Base-by-base conservation (phyloP, 371 early-diverging fungal species). In the Mortierella sp. region DNA sequence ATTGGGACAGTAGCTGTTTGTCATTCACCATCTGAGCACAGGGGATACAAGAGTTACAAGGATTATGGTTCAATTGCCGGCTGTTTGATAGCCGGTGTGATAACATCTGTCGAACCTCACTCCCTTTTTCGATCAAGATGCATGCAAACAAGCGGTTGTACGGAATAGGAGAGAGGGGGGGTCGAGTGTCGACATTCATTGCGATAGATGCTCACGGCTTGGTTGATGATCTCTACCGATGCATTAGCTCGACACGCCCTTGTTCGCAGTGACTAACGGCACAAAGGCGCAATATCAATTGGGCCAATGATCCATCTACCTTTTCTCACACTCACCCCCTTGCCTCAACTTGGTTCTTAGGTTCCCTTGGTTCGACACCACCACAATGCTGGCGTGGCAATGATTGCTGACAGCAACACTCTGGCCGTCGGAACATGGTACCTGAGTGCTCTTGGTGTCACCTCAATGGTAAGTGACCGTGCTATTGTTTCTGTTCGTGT, bases 371-470 rank as follows among this genome's bases (percentile, higher is more conserved):
- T 76, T 47, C 69, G 69, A 25, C 77, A 76, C 41, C 69, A 68
- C 31, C 49, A 68, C 47, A 76, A 53, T 28, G 53, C 65, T 2
- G 65, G 68, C 21, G 58, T 76, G 14, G 64, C 69, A 25, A 68
- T 60, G 54, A 57, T 76, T 51, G 77, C 77, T 10, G 77, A 76
- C 43, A 76, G 69, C 41, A 76, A 76, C 43, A 69, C 77, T 3
- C 62, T 76, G 5, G 77, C 77, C 9, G 77, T 76, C 13, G 77
- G 77, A 3, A 69, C 69, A 17, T 76, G 77, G 77, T 76, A 76
- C 48, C 46, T 76, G 31, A 65, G 62, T 22, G 64, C 77, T 17
- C 65, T 76, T 12, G 70, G 77, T 10, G 21, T 57, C 17, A 65
- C 65, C 16, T 69, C 37, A n/a, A 14, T 69, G 54, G 77, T 76